Evolutionary conservation across 495 filamentous ascomycete species (phyloP).

Genomic region (Neurospora sublineolata): DNA sequence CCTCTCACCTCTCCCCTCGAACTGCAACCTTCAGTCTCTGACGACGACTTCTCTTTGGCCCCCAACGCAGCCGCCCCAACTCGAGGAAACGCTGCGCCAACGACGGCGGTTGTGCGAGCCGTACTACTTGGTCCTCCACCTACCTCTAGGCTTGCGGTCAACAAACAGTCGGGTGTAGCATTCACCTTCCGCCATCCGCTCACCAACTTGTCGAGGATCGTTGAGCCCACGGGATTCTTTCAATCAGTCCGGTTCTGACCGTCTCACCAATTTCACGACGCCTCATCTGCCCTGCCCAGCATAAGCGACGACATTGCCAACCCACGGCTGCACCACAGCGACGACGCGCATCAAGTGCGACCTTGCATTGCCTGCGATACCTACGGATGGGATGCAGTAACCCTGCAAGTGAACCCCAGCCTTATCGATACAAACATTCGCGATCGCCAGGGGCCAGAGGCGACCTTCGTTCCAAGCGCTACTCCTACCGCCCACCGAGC

Average conservation of each 20-base stretch:
- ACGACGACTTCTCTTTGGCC: not conserved
- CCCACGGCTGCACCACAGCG: not conserved
- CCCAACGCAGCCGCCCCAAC: not conserved
- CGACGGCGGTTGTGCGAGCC: not conserved
- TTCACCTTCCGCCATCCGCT: not conserved
- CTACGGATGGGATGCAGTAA: not conserved
- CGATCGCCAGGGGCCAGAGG: conserved; percentile 4
- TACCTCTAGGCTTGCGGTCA: not conserved
- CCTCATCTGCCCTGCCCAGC: not conserved
- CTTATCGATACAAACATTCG: conserved; percentile 20
- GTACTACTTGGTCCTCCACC: not conserved
- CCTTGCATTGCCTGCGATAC: not conserved
- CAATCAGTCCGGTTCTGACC: not conserved
- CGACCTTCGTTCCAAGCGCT: not conserved
- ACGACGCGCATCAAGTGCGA: not conserved
- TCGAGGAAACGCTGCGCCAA: not conserved
- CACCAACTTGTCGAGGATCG: not conserved
- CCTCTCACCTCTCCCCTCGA: not conserved
- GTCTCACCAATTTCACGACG: not conserved
- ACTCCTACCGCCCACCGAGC: conserved; percentile 4
- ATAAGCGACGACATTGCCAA: not conserved
- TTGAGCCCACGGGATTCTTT: not conserved
- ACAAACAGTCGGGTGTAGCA: not conserved
- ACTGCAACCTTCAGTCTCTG: not conserved
- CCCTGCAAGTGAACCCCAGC: not conserved